A percentile compares a stretch with the other conserved stretches of the same genome.
phyloP scores from a whole-genome alignment of 306 rosid genomes.

The Rosa rugosa region DNA sequence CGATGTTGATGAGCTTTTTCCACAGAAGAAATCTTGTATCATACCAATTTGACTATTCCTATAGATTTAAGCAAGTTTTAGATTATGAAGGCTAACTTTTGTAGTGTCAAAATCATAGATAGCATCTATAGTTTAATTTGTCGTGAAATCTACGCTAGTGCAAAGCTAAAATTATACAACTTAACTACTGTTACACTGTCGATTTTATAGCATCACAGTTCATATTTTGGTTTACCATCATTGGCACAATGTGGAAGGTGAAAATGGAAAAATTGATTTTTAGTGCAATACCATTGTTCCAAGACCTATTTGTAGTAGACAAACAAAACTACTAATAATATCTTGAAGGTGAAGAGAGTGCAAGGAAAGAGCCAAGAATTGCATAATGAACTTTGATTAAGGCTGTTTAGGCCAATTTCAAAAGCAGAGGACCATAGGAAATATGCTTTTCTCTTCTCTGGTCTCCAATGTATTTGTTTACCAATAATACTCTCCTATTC shows the following conservation, averaged over 20 bases:
- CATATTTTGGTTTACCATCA: neutral
- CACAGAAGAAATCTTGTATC: neutral
- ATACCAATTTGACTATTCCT: neutral
- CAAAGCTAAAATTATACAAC: neutral
- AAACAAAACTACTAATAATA: neutral
- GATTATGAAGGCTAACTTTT: neutral
- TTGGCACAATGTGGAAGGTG: neutral
- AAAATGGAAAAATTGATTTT: neutral
- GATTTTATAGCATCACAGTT: neutral
- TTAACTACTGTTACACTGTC: neutral
- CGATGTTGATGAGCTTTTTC: neutral
- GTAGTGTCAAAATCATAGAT: neutral
- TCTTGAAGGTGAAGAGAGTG: constrained; percentile 13
- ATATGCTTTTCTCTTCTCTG: constrained; percentile 24
- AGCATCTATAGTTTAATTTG: neutral
- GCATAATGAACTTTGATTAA: neutral
- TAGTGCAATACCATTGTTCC: neutral
- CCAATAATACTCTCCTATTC: neutral
- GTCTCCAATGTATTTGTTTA: neutral
- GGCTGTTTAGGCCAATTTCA: constrained; percentile 28
- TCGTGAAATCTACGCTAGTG: neutral
- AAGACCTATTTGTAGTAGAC: neutral
- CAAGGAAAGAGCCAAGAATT: neutral
- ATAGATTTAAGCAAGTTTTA: neutral
- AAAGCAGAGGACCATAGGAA: constrained; percentile 41